A percentile compares a stretch with the other conserved stretches of the same genome.
These are phyloP conservation scores for Euphorbia peplus DNA, from an alignment of 345 rosid species.

Conservation along the genomic window DNA sequence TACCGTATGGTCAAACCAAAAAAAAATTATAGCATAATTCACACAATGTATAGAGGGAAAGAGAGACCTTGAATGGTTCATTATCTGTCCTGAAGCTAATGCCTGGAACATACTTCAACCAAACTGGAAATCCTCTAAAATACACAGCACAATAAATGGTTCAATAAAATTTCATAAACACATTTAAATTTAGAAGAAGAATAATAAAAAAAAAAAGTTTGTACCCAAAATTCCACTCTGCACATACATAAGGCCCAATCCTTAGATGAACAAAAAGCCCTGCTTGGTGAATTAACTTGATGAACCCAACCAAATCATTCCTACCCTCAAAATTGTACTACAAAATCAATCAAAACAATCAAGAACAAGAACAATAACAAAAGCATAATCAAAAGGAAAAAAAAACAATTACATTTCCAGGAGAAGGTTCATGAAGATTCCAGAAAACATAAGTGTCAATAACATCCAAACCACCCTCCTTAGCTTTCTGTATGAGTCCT, in stretches of 20 bases:
- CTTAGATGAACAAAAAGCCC: slow-evolving; percentile 25
- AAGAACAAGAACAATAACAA: neutral
- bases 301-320: slow-evolving; percentile 25
- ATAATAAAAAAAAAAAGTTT: neutral
- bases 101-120: slow-evolving; percentile 33
- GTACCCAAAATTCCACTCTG: slow-evolving; percentile 32
- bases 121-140: slow-evolving; percentile 32
- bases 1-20: too few species aligned
- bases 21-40: too few species aligned
- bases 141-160: neutral
- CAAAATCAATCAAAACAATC: neutral
- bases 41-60: neutral
- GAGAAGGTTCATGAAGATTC: slow-evolving; percentile 32
- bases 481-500: slow-evolving; percentile 30
- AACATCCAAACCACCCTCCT: slow-evolving; percentile 29
- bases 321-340: slow-evolving; percentile 34
- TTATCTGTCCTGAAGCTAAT: slow-evolving; percentile 28
- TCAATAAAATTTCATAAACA: neutral
- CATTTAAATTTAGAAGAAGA: neutral
- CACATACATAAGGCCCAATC: slow-evolving; percentile 29
- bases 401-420: slow-evolving; percentile 23
- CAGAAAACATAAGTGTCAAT: slow-evolving; percentile 32
- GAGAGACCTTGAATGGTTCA: slow-evolving; percentile 29
- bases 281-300: slow-evolving; percentile 22
- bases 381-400: neutral